Base-by-base conservation (phyloP, 225 moss, liverwort and hornwort species). In the Polytrichum formosum region DNA sequence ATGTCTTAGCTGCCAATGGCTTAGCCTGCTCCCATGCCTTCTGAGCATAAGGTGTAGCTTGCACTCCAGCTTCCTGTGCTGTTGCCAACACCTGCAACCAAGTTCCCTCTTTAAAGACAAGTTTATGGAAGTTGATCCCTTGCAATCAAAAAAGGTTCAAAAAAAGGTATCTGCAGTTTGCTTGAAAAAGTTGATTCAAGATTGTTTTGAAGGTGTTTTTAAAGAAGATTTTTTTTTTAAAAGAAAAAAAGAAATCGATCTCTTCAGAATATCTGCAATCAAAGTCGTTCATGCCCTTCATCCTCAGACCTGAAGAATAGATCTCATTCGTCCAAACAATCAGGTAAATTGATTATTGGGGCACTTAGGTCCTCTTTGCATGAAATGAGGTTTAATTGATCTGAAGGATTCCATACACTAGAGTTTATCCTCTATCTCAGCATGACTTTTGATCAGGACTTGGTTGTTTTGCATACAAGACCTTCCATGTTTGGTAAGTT, bases 21-120 rank as follows among this genome's bases (percentile, higher is more conserved):
- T 87, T 88, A 2, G 88, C 86, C 69, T 80, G 84, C 66, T 88
- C 77, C 94, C 92, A 94, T 18, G 87, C 88, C 73, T 87, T 87
- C 72, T 76, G 75, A 22, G 85, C 83, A 61, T 88, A 94, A 18
- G 94, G 94, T 73, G 88, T 92, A 26, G 88, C 92, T 65, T 69
- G 73, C 46, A 74, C 77, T 23, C 86, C 85, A 67, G 83, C 81
- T 68, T 87, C 83, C 67, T 78, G 76, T 62, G 86, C 90, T 78
- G 87, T 90, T 70, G 75, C 60, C 79, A 81, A 83, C 66, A 79
- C 91, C 93, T 94, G 83, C 81, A 67, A 70, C 59, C 64, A 78
- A 56, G 73, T 64, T 16, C 46, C 46, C 13, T 16, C 13, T 46
- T 46, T 46, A 46, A 46, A 46, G 13, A 46, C 4, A 16, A 13